Percentiles rank a stretch among this genome's conserved stretches.
Evolutionary conservation across 2,329 filamentous ascomycete species (phyloP).

Genomic region (Emericellopsis cladophorae): DNA sequence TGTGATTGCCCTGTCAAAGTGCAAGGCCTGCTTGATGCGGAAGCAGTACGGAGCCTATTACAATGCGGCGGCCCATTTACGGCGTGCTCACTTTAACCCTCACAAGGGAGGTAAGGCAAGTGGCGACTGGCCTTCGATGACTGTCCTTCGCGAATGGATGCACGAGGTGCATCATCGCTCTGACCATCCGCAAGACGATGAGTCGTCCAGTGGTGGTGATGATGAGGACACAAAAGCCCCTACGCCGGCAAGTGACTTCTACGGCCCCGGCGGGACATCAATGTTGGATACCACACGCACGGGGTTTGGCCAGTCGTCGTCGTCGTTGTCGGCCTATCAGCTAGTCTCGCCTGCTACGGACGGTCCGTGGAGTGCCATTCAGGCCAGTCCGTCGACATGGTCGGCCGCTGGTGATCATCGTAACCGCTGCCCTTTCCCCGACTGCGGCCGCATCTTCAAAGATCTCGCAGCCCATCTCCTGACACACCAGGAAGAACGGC

Average conservation of each 20-base stretch:
- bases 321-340: not conserved
- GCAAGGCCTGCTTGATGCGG: slow-evolving; percentile 42
- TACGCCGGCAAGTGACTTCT: not conserved
- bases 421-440: slow-evolving; percentile 40
- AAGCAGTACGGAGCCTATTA: slow-evolving; percentile 48
- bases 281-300: slow-evolving; percentile 1
- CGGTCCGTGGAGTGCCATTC: not conserved
- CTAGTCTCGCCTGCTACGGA: slow-evolving; percentile 3
- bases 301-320: not conserved
- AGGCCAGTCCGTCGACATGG: slow-evolving; percentile 1
- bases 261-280: slow-evolving; percentile 1
- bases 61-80: slow-evolving; percentile 45
- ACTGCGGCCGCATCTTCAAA: slow-evolving; percentile 47
- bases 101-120: slow-evolving; percentile 42
- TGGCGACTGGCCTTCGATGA: slow-evolving; percentile 46
- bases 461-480: slow-evolving; percentile 81
- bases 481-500: slow-evolving; percentile 85
- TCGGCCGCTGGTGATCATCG: slow-evolving; percentile 20
- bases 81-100: slow-evolving; percentile 44
- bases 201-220: slow-evolving; percentile 36
- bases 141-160: slow-evolving; percentile 47
- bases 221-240: slow-evolving; percentile 22
- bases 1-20: slow-evolving; percentile 37
- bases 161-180: slow-evolving; percentile 41
- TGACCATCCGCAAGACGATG: slow-evolving; percentile 27